phyloP scores from a whole-genome alignment of 2,329 filamentous ascomycete genomes.

The Phaeosphaeriaceae sp. region DNA sequence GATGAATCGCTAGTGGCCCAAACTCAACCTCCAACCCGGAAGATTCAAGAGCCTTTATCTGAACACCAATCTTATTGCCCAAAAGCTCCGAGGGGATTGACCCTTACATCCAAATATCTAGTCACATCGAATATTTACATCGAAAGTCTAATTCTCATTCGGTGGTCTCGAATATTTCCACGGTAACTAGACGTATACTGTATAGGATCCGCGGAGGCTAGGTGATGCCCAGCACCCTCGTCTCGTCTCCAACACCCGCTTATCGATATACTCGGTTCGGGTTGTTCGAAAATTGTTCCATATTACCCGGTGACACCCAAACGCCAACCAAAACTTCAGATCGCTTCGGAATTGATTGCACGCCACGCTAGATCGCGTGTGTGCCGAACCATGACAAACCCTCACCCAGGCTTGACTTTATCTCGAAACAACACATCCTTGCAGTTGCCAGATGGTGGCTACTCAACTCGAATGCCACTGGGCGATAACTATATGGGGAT shows the following conservation, averaged over 20 bases:
- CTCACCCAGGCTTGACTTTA: slow-evolving; percentile 7
- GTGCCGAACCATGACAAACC: slow-evolving; percentile 1
- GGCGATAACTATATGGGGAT: slow-evolving; percentile 1
- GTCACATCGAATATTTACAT: too few species aligned
- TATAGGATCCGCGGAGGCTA: not conserved
- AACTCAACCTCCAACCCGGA: not conserved
- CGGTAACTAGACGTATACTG: not conserved
- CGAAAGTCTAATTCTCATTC: too few species aligned
- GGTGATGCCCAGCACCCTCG: not conserved
- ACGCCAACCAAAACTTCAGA: slow-evolving; percentile 13
- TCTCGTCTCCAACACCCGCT: slow-evolving; percentile 11
- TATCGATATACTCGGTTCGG: slow-evolving; percentile 16
- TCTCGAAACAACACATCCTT: slow-evolving; percentile 15
- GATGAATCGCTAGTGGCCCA: too few species aligned
- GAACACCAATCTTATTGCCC: not conserved
- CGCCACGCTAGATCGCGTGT: not conserved
- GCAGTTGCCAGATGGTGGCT: not conserved
- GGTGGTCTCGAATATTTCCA: not conserved
- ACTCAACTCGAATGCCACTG: not conserved
- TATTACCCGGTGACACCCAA: slow-evolving; percentile 20
- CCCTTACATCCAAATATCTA: too few species aligned
- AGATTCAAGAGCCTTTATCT: slow-evolving; percentile 1
- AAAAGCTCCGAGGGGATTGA: too few species aligned
- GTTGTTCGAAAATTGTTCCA: slow-evolving; percentile 15
- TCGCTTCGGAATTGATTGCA: slow-evolving; percentile 13